Conservation (phyloP, 2,329 filamentous ascomycete species). For the Paraconiothyrium brasiliense region DNA sequence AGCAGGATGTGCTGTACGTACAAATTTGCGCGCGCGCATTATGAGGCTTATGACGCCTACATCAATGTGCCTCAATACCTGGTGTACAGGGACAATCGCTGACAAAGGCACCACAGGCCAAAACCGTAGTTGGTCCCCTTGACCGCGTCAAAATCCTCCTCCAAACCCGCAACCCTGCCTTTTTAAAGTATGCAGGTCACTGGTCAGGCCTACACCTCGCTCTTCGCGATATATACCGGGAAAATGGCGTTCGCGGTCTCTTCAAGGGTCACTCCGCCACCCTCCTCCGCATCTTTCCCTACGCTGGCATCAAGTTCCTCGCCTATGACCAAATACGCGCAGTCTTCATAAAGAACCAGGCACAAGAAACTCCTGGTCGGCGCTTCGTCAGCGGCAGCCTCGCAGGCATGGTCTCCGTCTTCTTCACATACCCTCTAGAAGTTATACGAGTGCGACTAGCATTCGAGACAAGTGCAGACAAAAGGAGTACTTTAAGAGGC, state of each 20-base stretch:
- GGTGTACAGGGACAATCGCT: constrained; percentile 11
- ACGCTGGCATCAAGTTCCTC: constrained; percentile 97
- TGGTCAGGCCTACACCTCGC: constrained; percentile 86
- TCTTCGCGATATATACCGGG: constrained; percentile 81
- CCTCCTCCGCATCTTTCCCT: constrained; percentile 92
- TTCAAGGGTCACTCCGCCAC: constrained; percentile 96
- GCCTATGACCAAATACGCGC: constrained; percentile 96
- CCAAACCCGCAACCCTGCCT: constrained; percentile 92
- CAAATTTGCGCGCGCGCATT: no score
- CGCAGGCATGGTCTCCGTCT: constrained; percentile 88
- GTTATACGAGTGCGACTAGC: constrained; percentile 91
- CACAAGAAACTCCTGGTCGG: constrained; percentile 82
- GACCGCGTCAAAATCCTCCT: constrained; percentile 99
- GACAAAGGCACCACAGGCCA: constrained; percentile 68
- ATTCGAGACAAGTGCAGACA: constrained; percentile 85
- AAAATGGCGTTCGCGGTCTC: constrained; percentile 78
- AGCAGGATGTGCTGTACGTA: constrained; percentile 86
- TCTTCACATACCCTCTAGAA: constrained; percentile 95
- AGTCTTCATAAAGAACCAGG: constrained; percentile 73
- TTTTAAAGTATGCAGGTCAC: constrained; percentile 88
- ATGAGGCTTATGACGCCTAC: no score
- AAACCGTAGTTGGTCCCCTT: constrained; percentile 93
- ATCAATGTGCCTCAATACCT: no score
- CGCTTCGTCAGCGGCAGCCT: constrained; percentile 77
- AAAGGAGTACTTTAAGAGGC: constrained; percentile 73